Base-by-base conservation (phyloP, 2,329 filamentous ascomycete species). In the Cadophora sp. region DNA sequence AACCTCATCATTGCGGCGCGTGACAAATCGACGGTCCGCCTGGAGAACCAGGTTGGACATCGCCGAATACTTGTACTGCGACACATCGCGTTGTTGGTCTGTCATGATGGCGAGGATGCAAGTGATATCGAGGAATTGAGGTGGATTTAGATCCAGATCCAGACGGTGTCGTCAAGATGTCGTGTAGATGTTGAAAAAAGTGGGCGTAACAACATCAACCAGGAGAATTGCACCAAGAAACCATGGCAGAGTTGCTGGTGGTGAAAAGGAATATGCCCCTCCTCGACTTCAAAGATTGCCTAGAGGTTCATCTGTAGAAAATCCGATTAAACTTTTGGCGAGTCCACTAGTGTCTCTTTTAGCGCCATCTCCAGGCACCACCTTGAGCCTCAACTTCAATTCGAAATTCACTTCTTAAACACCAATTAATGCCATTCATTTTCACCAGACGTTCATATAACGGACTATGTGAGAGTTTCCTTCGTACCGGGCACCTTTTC, bases 31-130 rank as follows among this genome's bases (percentile, higher is more conserved):
- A 83, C 94, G 91, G 84, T 99, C 96, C 83, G 94, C 94, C 92
- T 99, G 96, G 88, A 99, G 93, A 79, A 99, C 96, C 93, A 99
- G 91, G 89, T 99, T 99, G 83, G 96, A 99, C 96, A 99, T 98
- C 81, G 93, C 94, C 89, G 94, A 94, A 88, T 97, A 97, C 82
- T 97, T 97, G 87, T 97, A 97, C 82, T 97, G 94, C 81, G 93
- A 94, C 77, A 97, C 92, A 91, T 96, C 89, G 81, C 87, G 88
- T 77, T 90, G 84, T 80, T 88, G 85, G 80, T 90, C 91, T 80
- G 91, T 86, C 92, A 95, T 94, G 63, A 71, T 79, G 72, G 72
- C 61, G 65, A 47, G 69, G 53, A 66, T 68, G 20, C 62, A 61
- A 24, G 47, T 62, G 67, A 66, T 65, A 66, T 61, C 24, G 41